phyloP scores from a whole-genome alignment of 441 rosid species.

The Breynia disticha region DNA sequence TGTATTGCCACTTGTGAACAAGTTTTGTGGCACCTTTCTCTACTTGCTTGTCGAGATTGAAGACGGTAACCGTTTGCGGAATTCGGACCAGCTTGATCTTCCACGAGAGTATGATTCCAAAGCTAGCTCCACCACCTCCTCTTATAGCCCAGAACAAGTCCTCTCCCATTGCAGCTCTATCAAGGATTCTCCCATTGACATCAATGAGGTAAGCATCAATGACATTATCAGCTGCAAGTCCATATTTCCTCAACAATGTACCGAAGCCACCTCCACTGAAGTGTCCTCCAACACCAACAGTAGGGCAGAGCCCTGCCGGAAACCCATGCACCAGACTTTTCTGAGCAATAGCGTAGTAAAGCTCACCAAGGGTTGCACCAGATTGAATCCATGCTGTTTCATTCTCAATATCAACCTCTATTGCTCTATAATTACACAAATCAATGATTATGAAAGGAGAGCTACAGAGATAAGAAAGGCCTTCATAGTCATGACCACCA shows the following conservation, averaged over 20 bases:
- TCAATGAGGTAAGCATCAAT: slow-evolving; percentile 47
- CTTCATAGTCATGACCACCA: slow-evolving; percentile 75
- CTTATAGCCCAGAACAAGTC: slow-evolving; percentile 62
- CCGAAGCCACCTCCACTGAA: slow-evolving; percentile 67
- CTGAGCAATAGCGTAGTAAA: slow-evolving; percentile 45
- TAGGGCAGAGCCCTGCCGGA: slow-evolving; percentile 57
- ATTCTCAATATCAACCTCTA: slow-evolving; percentile 20
- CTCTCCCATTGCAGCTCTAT: slow-evolving; percentile 52
- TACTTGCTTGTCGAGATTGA: slow-evolving; percentile 27
- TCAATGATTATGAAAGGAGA: slow-evolving; percentile 39
- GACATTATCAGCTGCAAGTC: slow-evolving; percentile 59
- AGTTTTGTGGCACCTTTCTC: slow-evolving; percentile 40
- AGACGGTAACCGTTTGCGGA: slow-evolving; percentile 43
- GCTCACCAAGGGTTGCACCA: slow-evolving; percentile 57
- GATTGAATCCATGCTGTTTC: slow-evolving; percentile 63
- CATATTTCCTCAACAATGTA: slow-evolving; percentile 47
- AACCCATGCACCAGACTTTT: slow-evolving; percentile 39
- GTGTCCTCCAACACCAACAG: slow-evolving; percentile 62
- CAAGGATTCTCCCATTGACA: slow-evolving; percentile 31
- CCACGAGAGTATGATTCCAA: slow-evolving; percentile 55
- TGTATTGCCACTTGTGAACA: slow-evolving; percentile 45
- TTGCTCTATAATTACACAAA: slow-evolving; percentile 18
- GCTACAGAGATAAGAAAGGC: slow-evolving; percentile 33
- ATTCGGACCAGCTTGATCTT: slow-evolving; percentile 52
- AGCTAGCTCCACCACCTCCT: slow-evolving; percentile 78